These are phyloP conservation scores for Nigrograna mackinnonii DNA, from an alignment of 2,329 filamentous ascomycete genomes.

Conservation along the genomic window DNA sequence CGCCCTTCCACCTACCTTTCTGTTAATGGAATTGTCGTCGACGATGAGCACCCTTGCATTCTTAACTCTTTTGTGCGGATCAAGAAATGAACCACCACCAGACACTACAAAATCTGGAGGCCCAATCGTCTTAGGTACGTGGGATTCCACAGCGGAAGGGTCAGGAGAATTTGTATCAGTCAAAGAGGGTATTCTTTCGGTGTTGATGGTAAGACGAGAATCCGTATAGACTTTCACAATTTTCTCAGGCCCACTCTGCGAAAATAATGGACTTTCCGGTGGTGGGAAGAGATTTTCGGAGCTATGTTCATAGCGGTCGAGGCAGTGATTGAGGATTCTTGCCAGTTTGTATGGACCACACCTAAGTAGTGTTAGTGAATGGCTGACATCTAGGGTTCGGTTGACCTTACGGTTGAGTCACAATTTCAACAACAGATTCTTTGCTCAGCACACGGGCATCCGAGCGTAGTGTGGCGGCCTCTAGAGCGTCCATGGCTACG, in stretches of 20 bases:
- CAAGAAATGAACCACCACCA: too few species aligned
- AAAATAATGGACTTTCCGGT: neutral
- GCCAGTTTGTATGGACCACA: constrained; percentile 38
- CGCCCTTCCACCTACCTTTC: constrained; percentile 38
- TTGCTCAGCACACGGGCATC: constrained; percentile 30
- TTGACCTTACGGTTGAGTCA: constrained; percentile 35
- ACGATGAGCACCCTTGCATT: constrained; percentile 31
- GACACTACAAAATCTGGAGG: too few species aligned
- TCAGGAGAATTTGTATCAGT: too few species aligned
- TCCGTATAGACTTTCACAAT: neutral
- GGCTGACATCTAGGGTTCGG: neutral
- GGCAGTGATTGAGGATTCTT: constrained; percentile 28
- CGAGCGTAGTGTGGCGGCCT: constrained; percentile 35
- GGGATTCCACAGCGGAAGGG: too few species aligned
- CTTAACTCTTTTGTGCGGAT: neutral
- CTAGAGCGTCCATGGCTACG: constrained; percentile 33
- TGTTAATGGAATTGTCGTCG: constrained; percentile 45
- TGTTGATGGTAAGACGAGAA: too few species aligned
- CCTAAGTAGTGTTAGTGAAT: constrained; percentile 9
- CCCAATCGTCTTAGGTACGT: too few species aligned
- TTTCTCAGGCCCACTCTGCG: too few species aligned
- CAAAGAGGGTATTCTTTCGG: too few species aligned
- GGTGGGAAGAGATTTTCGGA: constrained; percentile 17
- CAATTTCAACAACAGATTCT: constrained; percentile 36
- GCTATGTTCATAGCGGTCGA: constrained; percentile 26